Conservation (phyloP, 2,329 filamentous ascomycete species). For the Cordyceps fumosorosea region DNA sequence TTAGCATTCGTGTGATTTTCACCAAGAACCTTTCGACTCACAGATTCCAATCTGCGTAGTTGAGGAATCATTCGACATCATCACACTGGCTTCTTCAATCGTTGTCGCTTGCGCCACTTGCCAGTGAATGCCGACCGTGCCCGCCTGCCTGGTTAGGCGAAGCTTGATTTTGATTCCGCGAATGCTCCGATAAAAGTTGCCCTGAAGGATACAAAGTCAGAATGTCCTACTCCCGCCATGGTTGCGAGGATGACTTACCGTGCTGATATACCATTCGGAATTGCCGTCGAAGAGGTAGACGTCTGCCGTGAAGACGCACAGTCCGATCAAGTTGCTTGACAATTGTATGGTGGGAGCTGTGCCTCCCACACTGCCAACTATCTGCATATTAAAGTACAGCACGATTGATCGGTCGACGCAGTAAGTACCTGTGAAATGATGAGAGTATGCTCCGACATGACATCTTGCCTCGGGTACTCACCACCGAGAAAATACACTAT, state of each 20-base stretch:
- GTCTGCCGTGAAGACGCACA: background rate
- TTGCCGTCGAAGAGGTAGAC: background rate
- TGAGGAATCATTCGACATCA: constrained; percentile 5
- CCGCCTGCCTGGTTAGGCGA: constrained; percentile 11
- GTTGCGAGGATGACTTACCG: background rate
- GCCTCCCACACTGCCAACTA: constrained; percentile 30
- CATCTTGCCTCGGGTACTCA: too few relatives aligned
- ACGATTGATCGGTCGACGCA: constrained; percentile 14
- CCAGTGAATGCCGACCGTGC: constrained; percentile 13
- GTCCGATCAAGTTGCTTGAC: background rate
- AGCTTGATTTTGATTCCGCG: constrained; percentile 9
- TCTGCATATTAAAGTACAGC: constrained; percentile 15
- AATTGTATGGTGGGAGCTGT: background rate
- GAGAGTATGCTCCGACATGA: background rate
- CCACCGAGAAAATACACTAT: constrained; percentile 18
- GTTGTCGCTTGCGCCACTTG: constrained; percentile 11
- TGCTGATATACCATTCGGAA: constrained; percentile 3
- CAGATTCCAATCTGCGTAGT: constrained; percentile 1
- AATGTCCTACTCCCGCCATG: background rate
- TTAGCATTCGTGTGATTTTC: too few relatives aligned
- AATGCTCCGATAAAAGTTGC: constrained; percentile 9
- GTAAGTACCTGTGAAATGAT: constrained; percentile 13
- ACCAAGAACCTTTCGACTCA: too few relatives aligned
- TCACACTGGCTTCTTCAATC: background rate
- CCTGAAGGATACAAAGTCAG: background rate